Percentiles rank a stretch among this genome's conserved stretches.
Conservation (phyloP, 352 stramenopile genomes). For the Pilasporangium apinafurcum region DNA sequence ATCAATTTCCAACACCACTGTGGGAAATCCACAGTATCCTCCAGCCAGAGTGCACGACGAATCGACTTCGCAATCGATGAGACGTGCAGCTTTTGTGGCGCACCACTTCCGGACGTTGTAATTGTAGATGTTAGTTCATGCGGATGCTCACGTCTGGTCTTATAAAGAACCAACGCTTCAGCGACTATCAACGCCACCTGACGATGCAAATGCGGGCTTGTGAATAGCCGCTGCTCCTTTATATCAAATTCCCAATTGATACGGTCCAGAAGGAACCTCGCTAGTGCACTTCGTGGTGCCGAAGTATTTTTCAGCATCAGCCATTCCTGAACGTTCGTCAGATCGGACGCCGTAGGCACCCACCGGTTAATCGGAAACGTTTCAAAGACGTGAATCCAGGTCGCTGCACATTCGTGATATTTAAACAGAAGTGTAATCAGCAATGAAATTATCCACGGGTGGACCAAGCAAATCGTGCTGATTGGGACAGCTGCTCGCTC, state of each 20-base stretch:
- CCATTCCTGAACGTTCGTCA: slow-evolving; percentile 76
- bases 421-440: slow-evolving; percentile 61
- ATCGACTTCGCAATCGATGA: slow-evolving; percentile 68
- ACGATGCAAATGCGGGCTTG: slow-evolving; percentile 59
- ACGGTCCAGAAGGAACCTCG: slow-evolving; percentile 69
- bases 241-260: slow-evolving; percentile 85
- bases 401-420: slow-evolving; percentile 73
- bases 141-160: slow-evolving; percentile 30
- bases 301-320: slow-evolving; percentile 67
- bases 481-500: slow-evolving; percentile 44
- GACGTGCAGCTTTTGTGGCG: slow-evolving; percentile 46
- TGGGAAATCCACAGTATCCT: slow-evolving; percentile 66
- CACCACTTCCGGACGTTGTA: slow-evolving; percentile 31
- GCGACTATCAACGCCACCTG: slow-evolving; percentile 74
- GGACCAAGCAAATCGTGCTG: slow-evolving; percentile 53
- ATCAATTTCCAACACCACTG: slow-evolving; percentile 84
- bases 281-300: slow-evolving; percentile 48
- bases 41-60: slow-evolving; percentile 58
- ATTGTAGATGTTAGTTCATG: slow-evolving; percentile 30
- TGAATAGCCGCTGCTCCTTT: slow-evolving; percentile 59
- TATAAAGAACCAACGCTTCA: slow-evolving; percentile 69
- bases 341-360: slow-evolving; percentile 53
- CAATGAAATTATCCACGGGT: slow-evolving; percentile 57
- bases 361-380: slow-evolving; percentile 85
- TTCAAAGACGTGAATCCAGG: slow-evolving; percentile 80